A percentile compares a stretch with the other conserved stretches of the same genome.
These are phyloP conservation scores for Fusarium algeriense DNA, from an alignment of 2,329 filamentous ascomycete genomes.

Conservation along the genomic window DNA sequence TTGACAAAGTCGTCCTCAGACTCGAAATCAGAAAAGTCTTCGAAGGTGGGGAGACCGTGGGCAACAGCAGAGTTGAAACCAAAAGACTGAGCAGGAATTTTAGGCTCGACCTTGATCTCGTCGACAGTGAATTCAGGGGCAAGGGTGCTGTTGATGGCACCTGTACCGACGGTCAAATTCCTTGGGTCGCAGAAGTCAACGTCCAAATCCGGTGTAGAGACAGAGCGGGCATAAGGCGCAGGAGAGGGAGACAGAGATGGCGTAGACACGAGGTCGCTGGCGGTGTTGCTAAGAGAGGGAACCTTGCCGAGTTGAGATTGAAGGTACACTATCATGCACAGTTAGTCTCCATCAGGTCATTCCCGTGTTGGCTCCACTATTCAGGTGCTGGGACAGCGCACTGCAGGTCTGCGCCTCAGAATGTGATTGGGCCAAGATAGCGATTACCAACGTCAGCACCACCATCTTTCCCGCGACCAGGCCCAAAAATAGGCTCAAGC, in stretches of 20 bases:
- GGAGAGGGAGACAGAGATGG: slow-evolving; percentile 90
- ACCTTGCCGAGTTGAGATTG: slow-evolving; percentile 61
- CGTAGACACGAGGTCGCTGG: slow-evolving; percentile 79
- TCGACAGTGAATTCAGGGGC: slow-evolving; percentile 75
- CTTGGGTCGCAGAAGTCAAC: slow-evolving; percentile 92
- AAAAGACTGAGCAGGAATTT: slow-evolving; percentile 61
- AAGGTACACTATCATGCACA: slow-evolving; percentile 60
- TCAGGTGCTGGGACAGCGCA: slow-evolving; percentile 39
- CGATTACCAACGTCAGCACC: slow-evolving; percentile 37
- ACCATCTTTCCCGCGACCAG: slow-evolving; percentile 23
- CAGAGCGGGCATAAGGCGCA: slow-evolving; percentile 78
- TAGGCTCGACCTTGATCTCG: slow-evolving; percentile 67
- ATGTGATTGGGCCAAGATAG: slow-evolving; percentile 28
- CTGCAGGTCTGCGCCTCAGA: slow-evolving; percentile 35
- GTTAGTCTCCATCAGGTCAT: slow-evolving; percentile 52
- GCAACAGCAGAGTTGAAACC: slow-evolving; percentile 64
- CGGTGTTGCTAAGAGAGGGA: slow-evolving; percentile 72
- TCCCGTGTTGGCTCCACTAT: slow-evolving; percentile 44
- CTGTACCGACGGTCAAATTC: slow-evolving; percentile 80
- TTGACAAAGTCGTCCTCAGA: slow-evolving; percentile 86
- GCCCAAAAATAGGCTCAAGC: slow-evolving; percentile 41
- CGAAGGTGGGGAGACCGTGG: slow-evolving; percentile 78
- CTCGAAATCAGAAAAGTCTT: slow-evolving; percentile 90
- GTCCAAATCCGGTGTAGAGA: slow-evolving; percentile 74
- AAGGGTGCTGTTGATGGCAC: slow-evolving; percentile 62